Evolutionary conservation across 2,329 filamentous ascomycete genomes (phyloP).

Genomic region (Eutypella sp.): DNA sequence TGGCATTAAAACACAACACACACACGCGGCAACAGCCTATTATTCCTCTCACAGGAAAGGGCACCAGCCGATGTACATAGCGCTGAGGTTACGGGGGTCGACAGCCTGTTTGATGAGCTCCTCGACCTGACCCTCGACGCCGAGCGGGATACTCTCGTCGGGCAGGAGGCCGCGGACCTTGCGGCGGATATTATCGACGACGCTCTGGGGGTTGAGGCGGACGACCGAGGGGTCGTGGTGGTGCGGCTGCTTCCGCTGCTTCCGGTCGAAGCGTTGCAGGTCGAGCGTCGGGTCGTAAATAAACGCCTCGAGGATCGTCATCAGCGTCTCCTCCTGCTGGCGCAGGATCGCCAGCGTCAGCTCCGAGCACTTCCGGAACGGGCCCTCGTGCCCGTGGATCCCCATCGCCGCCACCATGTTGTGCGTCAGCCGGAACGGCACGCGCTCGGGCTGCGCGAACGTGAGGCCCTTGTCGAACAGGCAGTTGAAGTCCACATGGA

Average conservation of each 20-base stretch:
- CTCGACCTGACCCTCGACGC: slow-evolving; percentile 96
- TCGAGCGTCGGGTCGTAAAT: slow-evolving; percentile 96
- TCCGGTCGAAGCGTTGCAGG: slow-evolving; percentile 68
- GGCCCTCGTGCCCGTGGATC: slow-evolving; percentile 86
- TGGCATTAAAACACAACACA: too few relatives aligned
- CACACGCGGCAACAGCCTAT: too few relatives aligned
- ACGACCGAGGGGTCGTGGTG: slow-evolving; percentile 32
- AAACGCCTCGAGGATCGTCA: slow-evolving; percentile 96
- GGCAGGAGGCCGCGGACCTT: slow-evolving; percentile 82
- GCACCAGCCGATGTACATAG: slow-evolving; percentile 97
- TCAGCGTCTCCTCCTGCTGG: slow-evolving; percentile 90
- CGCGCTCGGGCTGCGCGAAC: slow-evolving; percentile 88
- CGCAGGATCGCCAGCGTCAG: slow-evolving; percentile 78
- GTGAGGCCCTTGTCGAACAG: slow-evolving; percentile 97
- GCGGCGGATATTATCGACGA: slow-evolving; percentile 80
- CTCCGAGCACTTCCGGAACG: slow-evolving; percentile 87
- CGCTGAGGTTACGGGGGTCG: slow-evolving; percentile 70
- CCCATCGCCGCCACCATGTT: slow-evolving; percentile 99
- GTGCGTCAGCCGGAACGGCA: slow-evolving; percentile 94
- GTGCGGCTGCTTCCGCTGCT: slow-evolving; percentile 33
- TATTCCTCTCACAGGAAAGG: slow-evolving; percentile 43
- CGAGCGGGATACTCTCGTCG: slow-evolving; percentile 85
- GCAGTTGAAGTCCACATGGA: slow-evolving; percentile 99
- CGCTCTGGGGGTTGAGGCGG: slow-evolving; percentile 59
- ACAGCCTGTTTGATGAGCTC: slow-evolving; percentile 86